Evolutionary conservation across 768 basidiomycete genomes (phyloP).

Genomic region (Dentipellis fragilis): DNA sequence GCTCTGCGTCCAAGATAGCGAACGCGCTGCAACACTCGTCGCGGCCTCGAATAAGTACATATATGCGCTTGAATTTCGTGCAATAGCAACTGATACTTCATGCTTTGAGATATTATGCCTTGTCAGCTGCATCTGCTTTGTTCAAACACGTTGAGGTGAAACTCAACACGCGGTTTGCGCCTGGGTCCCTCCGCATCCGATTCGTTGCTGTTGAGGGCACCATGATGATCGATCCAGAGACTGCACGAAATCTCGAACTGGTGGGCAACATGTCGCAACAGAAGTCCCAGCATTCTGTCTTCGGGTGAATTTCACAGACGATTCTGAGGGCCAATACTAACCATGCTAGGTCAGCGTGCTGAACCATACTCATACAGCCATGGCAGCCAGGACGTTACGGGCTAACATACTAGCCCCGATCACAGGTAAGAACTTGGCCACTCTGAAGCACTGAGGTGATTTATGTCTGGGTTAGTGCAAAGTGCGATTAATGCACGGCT

Average conservation of each 20-base stretch:
- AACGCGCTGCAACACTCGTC: slow-evolving; percentile 70
- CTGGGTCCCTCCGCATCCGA: slow-evolving; percentile 59
- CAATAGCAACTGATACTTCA: slow-evolving; percentile 3
- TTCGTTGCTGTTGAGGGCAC: slow-evolving; percentile 82
- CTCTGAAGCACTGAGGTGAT: neutral
- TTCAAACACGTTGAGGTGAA: slow-evolving; percentile 76
- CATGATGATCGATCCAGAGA: slow-evolving; percentile 91
- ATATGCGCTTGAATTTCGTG: slow-evolving; percentile 15
- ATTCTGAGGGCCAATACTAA: neutral
- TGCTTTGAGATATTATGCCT: slow-evolving; percentile 66
- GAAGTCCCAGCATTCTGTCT: slow-evolving; percentile 66
- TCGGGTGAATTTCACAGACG: slow-evolving; percentile 42
- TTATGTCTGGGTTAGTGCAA: slow-evolving; percentile 31
- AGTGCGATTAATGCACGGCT: slow-evolving; percentile 68
- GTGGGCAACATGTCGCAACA: slow-evolving; percentile 63
- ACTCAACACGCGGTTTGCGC: slow-evolving; percentile 61
- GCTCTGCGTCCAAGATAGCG: slow-evolving; percentile 72
- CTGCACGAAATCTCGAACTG: slow-evolving; percentile 81
- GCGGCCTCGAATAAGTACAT: slow-evolving; percentile 72
- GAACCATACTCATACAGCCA: slow-evolving; percentile 82
- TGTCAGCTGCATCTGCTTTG: slow-evolving; percentile 77
- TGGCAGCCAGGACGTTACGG: slow-evolving; percentile 76
- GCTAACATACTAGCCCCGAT: slow-evolving; percentile 77
- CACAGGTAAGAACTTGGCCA: slow-evolving; percentile 36
- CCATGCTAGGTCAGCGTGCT: slow-evolving; percentile 35